Conservation (phyloP, 2,329 filamentous ascomycete species). For the Trichoderma lentiforme region DNA sequence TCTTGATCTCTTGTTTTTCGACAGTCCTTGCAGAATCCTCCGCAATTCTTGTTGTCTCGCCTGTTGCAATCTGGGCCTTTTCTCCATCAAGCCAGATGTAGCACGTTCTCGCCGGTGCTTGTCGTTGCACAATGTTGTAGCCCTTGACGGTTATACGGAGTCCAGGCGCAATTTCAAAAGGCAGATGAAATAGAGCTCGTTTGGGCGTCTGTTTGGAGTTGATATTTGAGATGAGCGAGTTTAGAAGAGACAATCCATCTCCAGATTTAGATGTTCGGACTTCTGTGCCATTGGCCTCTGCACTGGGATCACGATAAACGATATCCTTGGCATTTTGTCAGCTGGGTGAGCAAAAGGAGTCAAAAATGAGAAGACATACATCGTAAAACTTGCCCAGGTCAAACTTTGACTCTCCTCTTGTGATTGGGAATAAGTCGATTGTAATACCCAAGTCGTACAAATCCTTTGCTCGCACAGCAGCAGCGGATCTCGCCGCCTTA, state of each 20-base stretch:
- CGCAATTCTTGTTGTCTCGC: conserved; percentile 70
- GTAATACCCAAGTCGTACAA: conserved; percentile 88
- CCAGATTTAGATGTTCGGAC: conserved; percentile 64
- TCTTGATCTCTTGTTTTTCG: conserved; percentile 77
- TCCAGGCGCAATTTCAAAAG: conserved; percentile 80
- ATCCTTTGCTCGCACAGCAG: conserved; percentile 87
- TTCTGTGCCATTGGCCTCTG: conserved; percentile 56
- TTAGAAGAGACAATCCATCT: conserved; percentile 75
- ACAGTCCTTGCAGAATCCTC: conserved; percentile 75
- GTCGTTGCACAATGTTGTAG: conserved; percentile 82
- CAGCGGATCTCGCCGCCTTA: conserved; percentile 69
- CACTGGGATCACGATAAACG: conserved; percentile 73
- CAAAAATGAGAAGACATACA: conserved; percentile 44
- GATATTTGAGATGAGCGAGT: conserved; percentile 79
- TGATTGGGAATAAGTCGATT: conserved; percentile 92
- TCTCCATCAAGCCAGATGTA: conserved; percentile 90
- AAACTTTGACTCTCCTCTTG: conserved; percentile 66
- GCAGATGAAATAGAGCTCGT: conserved; percentile 80
- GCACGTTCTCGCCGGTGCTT: conserved; percentile 75
- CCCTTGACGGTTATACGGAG: conserved; percentile 89
- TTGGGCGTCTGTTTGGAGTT: conserved; percentile 87
- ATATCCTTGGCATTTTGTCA: conserved; percentile 62
- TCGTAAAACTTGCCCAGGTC: conserved; percentile 88
- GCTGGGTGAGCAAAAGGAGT: neutral
- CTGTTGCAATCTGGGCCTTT: conserved; percentile 72